Evolutionary conservation across 1,139 yeast genomes (phyloP), one percentile per base, ranked within the genome.

Genomic region (Pichia sp.): DNA sequence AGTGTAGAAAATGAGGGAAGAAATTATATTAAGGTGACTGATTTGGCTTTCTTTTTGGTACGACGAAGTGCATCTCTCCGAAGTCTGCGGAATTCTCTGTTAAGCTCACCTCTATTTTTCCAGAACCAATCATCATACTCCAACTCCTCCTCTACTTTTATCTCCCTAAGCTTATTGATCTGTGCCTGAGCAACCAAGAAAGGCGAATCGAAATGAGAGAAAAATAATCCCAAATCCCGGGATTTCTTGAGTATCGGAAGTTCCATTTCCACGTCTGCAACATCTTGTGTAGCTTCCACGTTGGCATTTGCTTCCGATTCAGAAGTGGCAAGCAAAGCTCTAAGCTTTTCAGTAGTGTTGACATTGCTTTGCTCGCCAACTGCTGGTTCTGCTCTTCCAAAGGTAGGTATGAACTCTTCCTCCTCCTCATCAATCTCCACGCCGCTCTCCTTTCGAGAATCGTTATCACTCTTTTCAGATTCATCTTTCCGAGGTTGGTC

Each of bases 151-250:
- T 60, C 62, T 8, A 65, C 62, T 16, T 60, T 60, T 22, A 52
- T 40, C 12, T 49, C 50, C n/a, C 69, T 69, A 26, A 86, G 52
- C 50, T 77, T 78, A 41, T 72, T 73, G 34, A 86, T 57, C 54
- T 85, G 94, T 0, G 95, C 68, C 58, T 87, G 97, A 0, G 96
- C 78, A 35, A 72, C 74, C 48, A 88, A 65, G 58, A 85, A 91
- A 0, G 96, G 96, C 0, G 96, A 87, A 22, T 82, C 83, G 11
- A 67, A 64, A 55, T 88, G 96, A 3, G 79, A 63, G 71, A 94
- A 88, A 58, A 88, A 88, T 23, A 88, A 64, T 0, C 91, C 88
- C 34, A 63, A 50, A n/a, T 49, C 48, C 25, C 52, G 52, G 27
- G 47, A 50, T 10, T 38, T 37, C n/a, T 29, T 36, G 5, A 33